Evolutionary conservation across 106 monocot genomes (phyloP).

Genomic region (Phalaenopsis aphrodite): DNA sequence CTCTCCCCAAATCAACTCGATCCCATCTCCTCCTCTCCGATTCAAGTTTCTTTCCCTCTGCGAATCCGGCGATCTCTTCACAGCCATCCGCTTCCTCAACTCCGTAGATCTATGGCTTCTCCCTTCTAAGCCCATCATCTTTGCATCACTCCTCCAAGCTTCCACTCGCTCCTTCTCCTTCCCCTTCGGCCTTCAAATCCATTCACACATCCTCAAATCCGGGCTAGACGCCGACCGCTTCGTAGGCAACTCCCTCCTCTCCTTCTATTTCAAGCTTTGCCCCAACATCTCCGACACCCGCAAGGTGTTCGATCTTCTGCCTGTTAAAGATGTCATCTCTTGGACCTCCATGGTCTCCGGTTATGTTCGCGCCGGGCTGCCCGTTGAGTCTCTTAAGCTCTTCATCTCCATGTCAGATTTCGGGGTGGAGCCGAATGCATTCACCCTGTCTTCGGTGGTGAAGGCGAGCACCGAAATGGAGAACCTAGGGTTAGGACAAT

Average conservation of each 20-base stretch:
- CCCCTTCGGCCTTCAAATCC: slow-evolving; percentile 41
- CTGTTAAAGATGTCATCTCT: slow-evolving; percentile 47
- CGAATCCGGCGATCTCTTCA: slow-evolving; percentile 15
- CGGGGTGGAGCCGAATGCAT: slow-evolving; percentile 35
- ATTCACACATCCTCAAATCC: slow-evolving; percentile 57
- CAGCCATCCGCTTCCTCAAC: slow-evolving; percentile 24
- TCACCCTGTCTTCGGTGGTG: slow-evolving; percentile 45
- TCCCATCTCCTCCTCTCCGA: slow-evolving; percentile 10
- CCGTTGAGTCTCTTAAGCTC: slow-evolving; percentile 31
- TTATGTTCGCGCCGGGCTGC: slow-evolving; percentile 44
- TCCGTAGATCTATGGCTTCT: slow-evolving; percentile 9
- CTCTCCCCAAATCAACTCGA: background rate
- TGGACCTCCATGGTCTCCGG: slow-evolving; percentile 76
- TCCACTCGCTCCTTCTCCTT: slow-evolving; percentile 25
- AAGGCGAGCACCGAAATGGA: slow-evolving; percentile 43
- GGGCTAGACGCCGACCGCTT: slow-evolving; percentile 52
- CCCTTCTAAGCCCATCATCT: slow-evolving; percentile 7
- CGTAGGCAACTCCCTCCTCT: slow-evolving; percentile 67
- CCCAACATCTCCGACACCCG: slow-evolving; percentile 34
- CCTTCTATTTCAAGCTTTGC: slow-evolving; percentile 59
- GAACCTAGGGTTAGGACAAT: slow-evolving; percentile 24
- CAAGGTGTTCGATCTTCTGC: slow-evolving; percentile 51
- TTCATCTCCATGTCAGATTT: slow-evolving; percentile 38
- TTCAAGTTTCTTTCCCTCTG: slow-evolving; percentile 31
- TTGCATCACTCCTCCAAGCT: slow-evolving; percentile 48